Percentiles rank a stretch among this genome's conserved stretches.
Evolutionary conservation across 495 filamentous ascomycete genomes (phyloP).

Genomic region (Astrothelium macrocarpum): DNA sequence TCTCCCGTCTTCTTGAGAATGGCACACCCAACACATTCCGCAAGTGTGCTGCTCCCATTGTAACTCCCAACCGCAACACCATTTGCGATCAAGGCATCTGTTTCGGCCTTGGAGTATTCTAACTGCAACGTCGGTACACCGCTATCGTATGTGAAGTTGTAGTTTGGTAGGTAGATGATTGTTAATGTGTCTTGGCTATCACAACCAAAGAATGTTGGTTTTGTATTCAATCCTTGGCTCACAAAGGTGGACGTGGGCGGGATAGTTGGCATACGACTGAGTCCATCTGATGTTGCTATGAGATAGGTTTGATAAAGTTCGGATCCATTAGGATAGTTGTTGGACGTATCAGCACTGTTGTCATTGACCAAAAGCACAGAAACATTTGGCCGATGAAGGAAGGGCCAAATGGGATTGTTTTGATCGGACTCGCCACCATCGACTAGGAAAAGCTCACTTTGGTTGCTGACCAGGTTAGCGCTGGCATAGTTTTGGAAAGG

Average conservation of each 20-base stretch:
- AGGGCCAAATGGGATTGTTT: slow-evolving; percentile 40
- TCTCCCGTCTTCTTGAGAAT: neutral
- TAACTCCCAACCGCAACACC: slow-evolving; percentile 33
- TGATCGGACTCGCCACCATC: slow-evolving; percentile 39
- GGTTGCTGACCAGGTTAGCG: slow-evolving; percentile 25
- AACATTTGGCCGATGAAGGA: slow-evolving; percentile 33
- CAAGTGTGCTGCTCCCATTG: slow-evolving; percentile 9
- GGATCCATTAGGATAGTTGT: slow-evolving; percentile 37
- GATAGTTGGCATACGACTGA: slow-evolving; percentile 35
- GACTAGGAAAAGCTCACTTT: slow-evolving; percentile 30
- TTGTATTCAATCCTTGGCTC: slow-evolving; percentile 31
- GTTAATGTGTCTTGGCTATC: slow-evolving; percentile 27
- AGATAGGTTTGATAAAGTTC: slow-evolving; percentile 35
- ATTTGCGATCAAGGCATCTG: slow-evolving; percentile 36
- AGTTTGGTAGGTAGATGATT: slow-evolving; percentile 39
- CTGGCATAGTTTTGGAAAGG: slow-evolving; percentile 35
- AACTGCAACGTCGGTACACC: slow-evolving; percentile 29
- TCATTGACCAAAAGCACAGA: slow-evolving; percentile 41
- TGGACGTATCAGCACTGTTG: slow-evolving; percentile 34
- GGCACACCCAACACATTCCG: neutral
- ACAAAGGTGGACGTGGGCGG: slow-evolving; percentile 31
- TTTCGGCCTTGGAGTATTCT: slow-evolving; percentile 30
- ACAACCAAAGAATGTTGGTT: slow-evolving; percentile 41
- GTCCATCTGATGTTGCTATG: slow-evolving; percentile 26
- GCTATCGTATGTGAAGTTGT: slow-evolving; percentile 28